Evolutionary conservation across 441 rosid species (phyloP), one percentile per base, ranked within the genome.

Genomic region (Arabidopsis lyrata): DNA sequence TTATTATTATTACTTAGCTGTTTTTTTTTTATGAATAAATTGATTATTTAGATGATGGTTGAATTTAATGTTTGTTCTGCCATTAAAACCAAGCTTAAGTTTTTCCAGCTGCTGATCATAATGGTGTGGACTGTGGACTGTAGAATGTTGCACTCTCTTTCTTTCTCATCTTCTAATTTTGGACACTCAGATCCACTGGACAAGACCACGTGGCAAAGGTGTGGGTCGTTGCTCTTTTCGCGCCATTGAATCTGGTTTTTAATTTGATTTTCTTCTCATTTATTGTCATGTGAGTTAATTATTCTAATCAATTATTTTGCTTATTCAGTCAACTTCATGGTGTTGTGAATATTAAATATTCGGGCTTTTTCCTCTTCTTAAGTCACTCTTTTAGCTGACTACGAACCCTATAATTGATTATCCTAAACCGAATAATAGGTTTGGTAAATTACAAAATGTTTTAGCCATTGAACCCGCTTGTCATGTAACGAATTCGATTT

Each of bases 181-280:
- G 36, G 79, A 63, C 63, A 57, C 56, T 63, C 63, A 71, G 80
- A 77, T 77, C 80, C 73, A 59, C 2, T 16, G 36, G 29, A 77
- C 80, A 77, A 66, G 63, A 29, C 77, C 80, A 77, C 80, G 77
- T 71, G 73, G 77, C 77, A 71, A 24, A 65, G 52, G 52, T 60
- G 66, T 77, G 80, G 72, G 69, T 71, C 15, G 73, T 58, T 77
- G 64, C 80, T 9, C 16, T 52, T 77, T 77, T 65, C 80, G 77
- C 80, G 77, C 80, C 77, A 64, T 50, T 52, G 57, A 22, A 77
- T 77, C 64, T 66, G 70, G 64, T 66, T 45, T 45, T 44, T 38
- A 2, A 5, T 48, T 49, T 67, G 13, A 24, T 45, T 44, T 69
- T 47, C 59, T 47, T 35, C 15, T 50, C 72, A 74, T 76, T 76